Base-by-base conservation (phyloP, 2,329 filamentous ascomycete species). In the Trichophyton schoenleinii region DNA sequence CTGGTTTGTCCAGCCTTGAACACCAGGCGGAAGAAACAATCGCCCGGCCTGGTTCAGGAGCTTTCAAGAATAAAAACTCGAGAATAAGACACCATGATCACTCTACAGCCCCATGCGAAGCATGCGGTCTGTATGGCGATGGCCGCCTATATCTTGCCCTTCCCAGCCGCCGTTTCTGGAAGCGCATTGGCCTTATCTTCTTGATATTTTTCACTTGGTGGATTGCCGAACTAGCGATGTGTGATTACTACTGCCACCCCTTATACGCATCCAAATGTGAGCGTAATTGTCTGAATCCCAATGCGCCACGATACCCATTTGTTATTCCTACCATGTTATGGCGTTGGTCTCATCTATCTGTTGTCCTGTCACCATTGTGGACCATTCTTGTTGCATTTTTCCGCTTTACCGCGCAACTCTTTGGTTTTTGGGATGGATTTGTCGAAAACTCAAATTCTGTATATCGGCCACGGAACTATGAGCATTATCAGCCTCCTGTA, bases 241-340 rank as follows among this genome's bases (percentile, higher is more conserved):
- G 77, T 64, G 76, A 80, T 41, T 70, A 75, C 31, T 83, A 80
- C 69, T 81, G 79, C 67, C 78, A 81, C 57, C 78, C 78, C 2
- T 64, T 71, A 6, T 78, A 80, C 62, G 78, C 80, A 3, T 66
- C 71, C 11, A 73, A 67, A 6, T 82, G 81, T 65, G 70, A 74
- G 41, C 79, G 78, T 22, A 80, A 78, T 63, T 80, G 79, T 60
- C 72, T 82, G 38, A 72, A 77, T 49, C 75, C 75, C 20, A 72
- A 82, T 63, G 80, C 80, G 8, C 82, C 83, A 0, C 67, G 72
- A 22, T 81, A 78, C 58, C 82, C 82, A 0, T 81, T 78, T 63
- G 81, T 83, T 3, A 74, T 83, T 3, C 79, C 80, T 2, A 83
- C 80, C 2, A 74, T 84, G 67, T 62, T 83, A 2, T 80, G 70